phyloP scores from a whole-genome alignment of 169 alveolate species.

The Prorocentrum cordatum region DNA sequence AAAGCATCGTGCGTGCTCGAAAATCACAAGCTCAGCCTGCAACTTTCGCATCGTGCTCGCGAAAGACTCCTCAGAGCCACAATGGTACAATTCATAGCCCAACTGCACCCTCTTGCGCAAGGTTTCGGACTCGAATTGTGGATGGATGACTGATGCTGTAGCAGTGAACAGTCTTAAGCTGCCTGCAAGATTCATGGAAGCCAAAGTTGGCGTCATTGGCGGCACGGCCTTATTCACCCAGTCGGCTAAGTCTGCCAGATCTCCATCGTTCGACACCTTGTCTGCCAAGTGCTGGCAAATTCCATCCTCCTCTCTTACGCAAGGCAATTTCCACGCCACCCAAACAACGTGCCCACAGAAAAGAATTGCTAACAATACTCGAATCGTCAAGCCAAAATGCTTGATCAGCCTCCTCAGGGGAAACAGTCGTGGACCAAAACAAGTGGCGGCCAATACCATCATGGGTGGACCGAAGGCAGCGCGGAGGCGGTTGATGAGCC shows the following conservation, averaged over 20 bases:
- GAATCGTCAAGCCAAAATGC: background rate
- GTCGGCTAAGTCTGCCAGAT: slow-evolving; percentile 23
- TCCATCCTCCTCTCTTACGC: slow-evolving; percentile 25
- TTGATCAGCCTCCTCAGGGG: background rate
- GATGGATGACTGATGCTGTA: slow-evolving; percentile 41
- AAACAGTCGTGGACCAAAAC: slow-evolving; percentile 12
- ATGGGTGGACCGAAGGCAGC: slow-evolving; percentile 51
- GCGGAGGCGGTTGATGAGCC: slow-evolving; percentile 53
- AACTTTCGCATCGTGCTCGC: background rate
- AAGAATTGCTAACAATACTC: background rate
- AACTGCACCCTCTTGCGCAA: slow-evolving; percentile 47
- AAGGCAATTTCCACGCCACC: slow-evolving; percentile 8
- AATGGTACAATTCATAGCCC: slow-evolving; percentile 56
- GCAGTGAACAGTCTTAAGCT: slow-evolving; percentile 33
- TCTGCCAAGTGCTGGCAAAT: slow-evolving; percentile 45
- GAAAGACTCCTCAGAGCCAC: slow-evolving; percentile 42
- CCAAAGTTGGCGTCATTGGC: background rate
- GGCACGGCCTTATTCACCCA: slow-evolving; percentile 7
- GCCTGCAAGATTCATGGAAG: slow-evolving; percentile 43
- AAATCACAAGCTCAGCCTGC: slow-evolving; percentile 34
- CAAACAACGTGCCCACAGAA: background rate
- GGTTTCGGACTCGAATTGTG: slow-evolving; percentile 61
- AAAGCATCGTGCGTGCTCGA: slow-evolving; percentile 46
- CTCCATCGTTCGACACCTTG: slow-evolving; percentile 40
- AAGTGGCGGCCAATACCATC: slow-evolving; percentile 32